Evolutionary conservation across 1,139 yeast genomes (phyloP).

Genomic region (Neolecta irregularis): DNA sequence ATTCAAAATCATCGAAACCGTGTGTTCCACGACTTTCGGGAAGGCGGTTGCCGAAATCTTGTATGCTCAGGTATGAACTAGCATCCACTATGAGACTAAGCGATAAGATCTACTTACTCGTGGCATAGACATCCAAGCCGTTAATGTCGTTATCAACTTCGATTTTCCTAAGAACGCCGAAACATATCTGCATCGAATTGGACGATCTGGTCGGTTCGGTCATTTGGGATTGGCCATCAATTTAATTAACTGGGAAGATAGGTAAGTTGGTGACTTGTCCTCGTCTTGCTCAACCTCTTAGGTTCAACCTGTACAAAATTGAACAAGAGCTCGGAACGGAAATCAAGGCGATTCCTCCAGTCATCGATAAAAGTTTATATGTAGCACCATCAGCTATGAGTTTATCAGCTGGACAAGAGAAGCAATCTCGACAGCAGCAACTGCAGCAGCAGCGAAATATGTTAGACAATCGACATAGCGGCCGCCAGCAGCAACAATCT

Average conservation of each 20-base stretch:
- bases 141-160: constrained; percentile 90
- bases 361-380: constrained; percentile 72
- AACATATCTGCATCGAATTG: constrained; percentile 93
- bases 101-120: constrained; percentile 66
- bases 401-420: neutral
- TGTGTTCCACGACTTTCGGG: constrained; percentile 96
- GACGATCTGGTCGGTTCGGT: constrained; percentile 98
- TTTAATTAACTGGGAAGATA: constrained; percentile 91
- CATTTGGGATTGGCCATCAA: constrained; percentile 96
- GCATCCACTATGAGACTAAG: neutral
- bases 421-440: neutral
- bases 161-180: constrained; percentile 98
- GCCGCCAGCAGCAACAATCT: no score
- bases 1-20: constrained; percentile 94
- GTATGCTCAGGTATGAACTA: constrained; percentile 48
- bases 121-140: constrained; percentile 99
- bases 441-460: no score
- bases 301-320: constrained; percentile 73
- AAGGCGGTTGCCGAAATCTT: constrained; percentile 90
- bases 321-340: constrained; percentile 97
- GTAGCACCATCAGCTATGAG: constrained; percentile 28
- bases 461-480: no score
- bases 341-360: constrained; percentile 87
- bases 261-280: constrained; percentile 23
- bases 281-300: neutral